Base-by-base conservation (phyloP, 2,329 filamentous ascomycete species). In the Xylaria sp. region DNA sequence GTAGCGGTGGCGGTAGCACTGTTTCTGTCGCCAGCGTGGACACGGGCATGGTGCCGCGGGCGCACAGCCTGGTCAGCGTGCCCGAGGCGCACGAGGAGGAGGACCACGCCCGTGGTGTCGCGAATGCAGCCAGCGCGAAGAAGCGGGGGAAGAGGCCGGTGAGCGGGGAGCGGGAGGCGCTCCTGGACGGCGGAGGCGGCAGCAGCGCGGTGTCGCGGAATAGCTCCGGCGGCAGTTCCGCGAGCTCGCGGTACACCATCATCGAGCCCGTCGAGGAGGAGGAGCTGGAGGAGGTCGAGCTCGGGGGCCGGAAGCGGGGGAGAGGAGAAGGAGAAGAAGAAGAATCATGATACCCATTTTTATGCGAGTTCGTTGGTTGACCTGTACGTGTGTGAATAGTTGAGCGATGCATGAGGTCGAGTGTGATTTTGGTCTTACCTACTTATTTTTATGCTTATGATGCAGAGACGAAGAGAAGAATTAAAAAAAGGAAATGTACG, bases 71-170 rank as follows among this genome's bases (percentile, higher is more conserved):
- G 7, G 63, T 65, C 26, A 64, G 63, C 43, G 66, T 70, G 9
- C 66, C 67, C 4, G 68, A 70, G 56, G 57, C 53, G 7, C 63
- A 59, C 13, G 67, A 69, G 24, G 68, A 70, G 41, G 63, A 67
- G 8, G 63, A 65, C 7, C 46, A 52, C 16, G 21, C 39, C 6
- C n/a, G n/a, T 2, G 11, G 2, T 21, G 29, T 2, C 8, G 18
- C 26, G 45, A 18, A 24, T 21, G n/a, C 39, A 2, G 13, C 22
- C 7, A 5, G 2, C 17, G 19, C 11, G 5, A 11, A 41, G n/a
- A 11, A n/a, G 34, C 22, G 2, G 42, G 40, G 16, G 24, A 50
- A 39, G 16, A 50, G 29, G 44, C 26, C 21, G 18, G 34, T 46
- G 13, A 44, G 40, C 17, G 44, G 49, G 17, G 54, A 56, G 22